Conservation (phyloP, 306 rosid species). For the Cucumis sativus region Cucumber_9930_V3 NC_026660.2:1228001-1228500, state of each 20-base stretch:
- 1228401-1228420: no score
- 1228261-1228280: not conserved
- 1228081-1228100: conserved; percentile 83
- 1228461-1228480: not conserved
- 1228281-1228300: not conserved
- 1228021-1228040: conserved; percentile 1
- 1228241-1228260: not conserved
- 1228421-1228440: not conserved
- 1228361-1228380: not conserved
- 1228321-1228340: not conserved
- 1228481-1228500: not conserved
- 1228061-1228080: conserved; percentile 38
- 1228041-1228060: conserved; percentile 13
- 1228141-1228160: conserved; percentile 49
- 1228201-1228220: not conserved
- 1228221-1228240: not conserved
- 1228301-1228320: not conserved
- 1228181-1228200: conserved; percentile 16
- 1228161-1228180: conserved; percentile 78
- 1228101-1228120: conserved; percentile 96
- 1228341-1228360: not conserved
- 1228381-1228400: no score
- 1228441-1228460: not conserved
- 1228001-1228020: conserved; percentile 33
- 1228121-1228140: conserved; percentile 60